These are phyloP conservation scores for fission yeast (Schizosaccharomyces pombe) DNA, from an alignment of 805 yeast species.

Conservation along the genomic window ASM294v3 CU329670.1:4020001-4020500, in stretches of 20 bases:
- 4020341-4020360: not conserved
- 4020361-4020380: not conserved
- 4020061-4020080: too few relatives aligned
- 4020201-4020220: too few relatives aligned
- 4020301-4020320: not conserved
- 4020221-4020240: not conserved
- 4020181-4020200: not conserved
- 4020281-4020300: not conserved
- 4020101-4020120: too few relatives aligned
- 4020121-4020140: too few relatives aligned
- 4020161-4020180: not conserved
- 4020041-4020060: too few relatives aligned
- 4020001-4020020: too few relatives aligned
- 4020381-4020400: not conserved
- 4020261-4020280: not conserved
- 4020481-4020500: not conserved
- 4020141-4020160: not conserved
- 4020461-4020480: not conserved
- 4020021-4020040: too few relatives aligned
- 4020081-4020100: too few relatives aligned
- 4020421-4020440: not conserved
- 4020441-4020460: not conserved
- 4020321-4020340: not conserved
- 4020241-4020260: not conserved
- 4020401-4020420: not conserved